Base-by-base conservation (phyloP, 108 stramenopile genomes). In the Heterococcus sp. region DNA sequence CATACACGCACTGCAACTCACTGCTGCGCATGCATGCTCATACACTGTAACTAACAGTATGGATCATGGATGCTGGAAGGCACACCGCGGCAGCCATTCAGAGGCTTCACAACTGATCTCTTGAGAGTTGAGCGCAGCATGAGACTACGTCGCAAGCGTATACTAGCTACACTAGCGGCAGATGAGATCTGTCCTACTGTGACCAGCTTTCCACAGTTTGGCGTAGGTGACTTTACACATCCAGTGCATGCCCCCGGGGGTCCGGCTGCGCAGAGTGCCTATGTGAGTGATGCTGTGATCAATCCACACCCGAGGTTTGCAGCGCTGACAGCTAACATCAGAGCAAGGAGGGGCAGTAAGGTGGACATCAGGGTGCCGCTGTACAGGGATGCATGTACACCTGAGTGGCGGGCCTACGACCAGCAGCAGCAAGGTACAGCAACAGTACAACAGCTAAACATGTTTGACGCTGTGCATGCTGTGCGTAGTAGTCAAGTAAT, bases 11-110 rank as follows among this genome's bases (percentile, higher is more conserved):
- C n/a, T n/a, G n/a, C n/a, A n/a, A n/a, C n/a, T n/a, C 93, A 92
- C 82, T 93, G 92, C 0, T 95, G 92, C 86, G 90, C 85, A 73
- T 95, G 92, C 92, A 92, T 94, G 66, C 46, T 58, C 14, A 94
- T 95, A 8, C 46, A 8, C 46, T 21, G 14, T 21, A 58, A 58
- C 46, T 21, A 14, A 8, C 46, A n/a, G n/a, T n/a, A 95, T 81
- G 98, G 98, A 3, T 91, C 93, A 5, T 98, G 98, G 98, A 98
- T 98, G 98, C 89, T 96, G 5, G 96, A 99, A 88, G 95, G 94
- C 28, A 97, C 96, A 34, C 98, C 96, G 21, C 82, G 87, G 69
- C 87, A 93, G 31, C 98, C 96, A 1, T 94, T 95, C 88, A 91
- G 92, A 37, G 93, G 94, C 72, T 64, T 69, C 70, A 87, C 94